These are phyloP conservation scores for Stylosanthes scabra DNA, from an alignment of 331 rosid species.

Conservation along the genomic window DNA sequence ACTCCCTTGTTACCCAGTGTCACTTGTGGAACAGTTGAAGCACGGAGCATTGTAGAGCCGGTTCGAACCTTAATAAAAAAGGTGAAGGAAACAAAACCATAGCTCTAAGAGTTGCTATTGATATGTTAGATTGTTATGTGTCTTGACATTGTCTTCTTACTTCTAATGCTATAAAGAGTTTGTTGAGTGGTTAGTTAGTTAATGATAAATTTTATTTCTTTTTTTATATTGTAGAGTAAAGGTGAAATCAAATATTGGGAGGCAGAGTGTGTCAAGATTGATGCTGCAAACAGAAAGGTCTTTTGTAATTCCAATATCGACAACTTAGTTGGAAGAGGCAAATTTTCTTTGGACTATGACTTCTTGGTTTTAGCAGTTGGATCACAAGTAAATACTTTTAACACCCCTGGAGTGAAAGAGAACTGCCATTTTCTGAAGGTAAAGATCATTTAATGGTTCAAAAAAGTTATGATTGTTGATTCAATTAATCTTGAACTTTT, in stretches of 20 bases:
- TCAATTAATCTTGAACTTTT: slow-evolving; percentile 20
- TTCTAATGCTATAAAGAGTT: slow-evolving; percentile 6
- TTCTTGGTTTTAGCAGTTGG: slow-evolving; percentile 84
- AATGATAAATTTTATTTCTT: slow-evolving; percentile 12
- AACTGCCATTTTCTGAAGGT: slow-evolving; percentile 96
- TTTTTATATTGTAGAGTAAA: slow-evolving; percentile 58
- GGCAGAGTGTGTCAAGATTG: slow-evolving; percentile 90
- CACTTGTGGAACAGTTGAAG: slow-evolving; percentile 97
- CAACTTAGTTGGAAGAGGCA: slow-evolving; percentile 61
- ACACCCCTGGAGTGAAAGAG: slow-evolving; percentile 93
- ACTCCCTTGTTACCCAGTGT: slow-evolving; percentile 96
- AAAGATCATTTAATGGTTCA: slow-evolving; percentile 29
- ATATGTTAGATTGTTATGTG: slow-evolving; percentile 25
- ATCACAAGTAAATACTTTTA: slow-evolving; percentile 92
- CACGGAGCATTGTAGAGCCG: slow-evolving; percentile 95
- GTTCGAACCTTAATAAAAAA: slow-evolving; percentile 83
- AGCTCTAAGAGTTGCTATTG: slow-evolving; percentile 15
- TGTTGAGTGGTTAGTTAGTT: too few relatives aligned
- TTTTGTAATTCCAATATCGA: slow-evolving; percentile 63
- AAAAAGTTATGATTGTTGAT: slow-evolving; percentile 13
- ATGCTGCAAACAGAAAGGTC: slow-evolving; percentile 75
- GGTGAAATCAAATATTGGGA: slow-evolving; percentile 84
- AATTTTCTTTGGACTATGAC: slow-evolving; percentile 85
- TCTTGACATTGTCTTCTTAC: slow-evolving; percentile 21
- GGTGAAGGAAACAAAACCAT: slow-evolving; percentile 50